Conservation (phyloP, 305 asterid genomes). For the Plantago coronopus region DNA sequence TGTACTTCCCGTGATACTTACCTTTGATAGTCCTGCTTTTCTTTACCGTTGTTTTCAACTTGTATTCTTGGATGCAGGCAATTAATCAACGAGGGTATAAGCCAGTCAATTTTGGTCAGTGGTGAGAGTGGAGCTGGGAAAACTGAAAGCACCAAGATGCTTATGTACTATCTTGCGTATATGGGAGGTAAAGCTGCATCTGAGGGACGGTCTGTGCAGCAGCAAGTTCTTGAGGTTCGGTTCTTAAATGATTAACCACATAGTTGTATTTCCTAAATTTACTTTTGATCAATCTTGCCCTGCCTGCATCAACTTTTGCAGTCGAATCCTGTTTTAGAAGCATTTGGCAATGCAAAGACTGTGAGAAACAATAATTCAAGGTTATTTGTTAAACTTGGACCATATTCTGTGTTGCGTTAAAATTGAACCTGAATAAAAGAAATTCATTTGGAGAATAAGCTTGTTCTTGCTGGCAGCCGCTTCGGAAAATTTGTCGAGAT, state of each 20-base stretch:
- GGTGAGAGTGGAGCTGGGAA: slow-evolving; percentile 96
- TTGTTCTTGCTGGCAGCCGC: slow-evolving; percentile 45
- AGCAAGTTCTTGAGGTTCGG: slow-evolving; percentile 82
- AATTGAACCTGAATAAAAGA: slow-evolving; percentile 8
- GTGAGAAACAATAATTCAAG: slow-evolving; percentile 65
- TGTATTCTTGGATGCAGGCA: slow-evolving; percentile 42
- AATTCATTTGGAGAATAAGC: not conserved
- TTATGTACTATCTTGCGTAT: slow-evolving; percentile 77
- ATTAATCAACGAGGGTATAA: slow-evolving; percentile 62
- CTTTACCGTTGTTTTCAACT: slow-evolving; percentile 19
- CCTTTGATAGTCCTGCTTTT: slow-evolving; percentile 13
- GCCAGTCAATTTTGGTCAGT: slow-evolving; percentile 82
- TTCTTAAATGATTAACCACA: not conserved
- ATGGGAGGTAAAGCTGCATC: slow-evolving; percentile 67
- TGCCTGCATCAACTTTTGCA: slow-evolving; percentile 22
- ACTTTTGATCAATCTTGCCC: slow-evolving; percentile 6
- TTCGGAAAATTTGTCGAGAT: slow-evolving; percentile 88
- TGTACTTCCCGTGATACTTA: slow-evolving; percentile 20
- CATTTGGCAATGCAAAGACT: slow-evolving; percentile 67
- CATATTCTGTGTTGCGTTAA: slow-evolving; percentile 11
- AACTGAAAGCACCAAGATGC: slow-evolving; percentile 83
- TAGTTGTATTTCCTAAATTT: not conserved
- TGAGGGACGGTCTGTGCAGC: slow-evolving; percentile 65
- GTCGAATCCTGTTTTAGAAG: slow-evolving; percentile 68
- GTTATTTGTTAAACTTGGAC: slow-evolving; percentile 21